phyloP scores from a whole-genome alignment of 768 basidiomycete genomes.

The Scleroderma bovista region DNA sequence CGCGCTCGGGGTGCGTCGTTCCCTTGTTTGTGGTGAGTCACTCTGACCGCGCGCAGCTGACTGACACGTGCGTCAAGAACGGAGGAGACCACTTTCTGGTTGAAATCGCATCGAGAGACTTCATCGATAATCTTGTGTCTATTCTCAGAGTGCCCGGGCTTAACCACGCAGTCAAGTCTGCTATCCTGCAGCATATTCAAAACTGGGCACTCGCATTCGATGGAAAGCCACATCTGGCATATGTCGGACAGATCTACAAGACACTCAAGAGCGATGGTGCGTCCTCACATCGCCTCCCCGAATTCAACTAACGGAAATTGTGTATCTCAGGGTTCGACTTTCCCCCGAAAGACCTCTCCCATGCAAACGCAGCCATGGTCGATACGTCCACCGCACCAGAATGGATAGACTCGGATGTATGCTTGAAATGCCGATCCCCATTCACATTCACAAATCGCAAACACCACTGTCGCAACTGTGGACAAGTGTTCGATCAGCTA shows the following conservation, averaged over 20 bases:
- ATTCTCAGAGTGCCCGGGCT: slow-evolving; percentile 74
- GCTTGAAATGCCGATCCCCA: slow-evolving; percentile 83
- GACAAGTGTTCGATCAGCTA: slow-evolving; percentile 90
- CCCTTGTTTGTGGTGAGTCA: slow-evolving; percentile 3
- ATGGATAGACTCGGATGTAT: slow-evolving; percentile 96
- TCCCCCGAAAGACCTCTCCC: slow-evolving; percentile 69
- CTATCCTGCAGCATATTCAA: slow-evolving; percentile 76
- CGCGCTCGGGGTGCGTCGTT: slow-evolving; percentile 66
- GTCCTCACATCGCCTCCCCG: slow-evolving; percentile 7
- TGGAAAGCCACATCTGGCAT: slow-evolving; percentile 65
- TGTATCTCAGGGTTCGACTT: slow-evolving; percentile 63
- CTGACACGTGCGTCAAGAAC: slow-evolving; percentile 94
- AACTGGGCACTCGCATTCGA: slow-evolving; percentile 92
- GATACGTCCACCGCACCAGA: slow-evolving; percentile 90
- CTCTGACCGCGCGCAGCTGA: slow-evolving; percentile 49
- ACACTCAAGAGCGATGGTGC: slow-evolving; percentile 69
- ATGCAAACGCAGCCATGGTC: slow-evolving; percentile 78
- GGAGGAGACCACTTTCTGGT: slow-evolving; percentile 87
- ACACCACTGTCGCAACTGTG: slow-evolving; percentile 98
- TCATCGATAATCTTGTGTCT: slow-evolving; percentile 89
- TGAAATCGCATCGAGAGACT: slow-evolving; percentile 84
- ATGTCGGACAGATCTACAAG: slow-evolving; percentile 78
- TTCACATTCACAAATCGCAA: slow-evolving; percentile 97
- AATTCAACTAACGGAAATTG: neutral
- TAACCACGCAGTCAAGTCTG: slow-evolving; percentile 79